Conservation (phyloP, 176 grass and related monocot genomes). For the Melocanna baccifera region DNA sequence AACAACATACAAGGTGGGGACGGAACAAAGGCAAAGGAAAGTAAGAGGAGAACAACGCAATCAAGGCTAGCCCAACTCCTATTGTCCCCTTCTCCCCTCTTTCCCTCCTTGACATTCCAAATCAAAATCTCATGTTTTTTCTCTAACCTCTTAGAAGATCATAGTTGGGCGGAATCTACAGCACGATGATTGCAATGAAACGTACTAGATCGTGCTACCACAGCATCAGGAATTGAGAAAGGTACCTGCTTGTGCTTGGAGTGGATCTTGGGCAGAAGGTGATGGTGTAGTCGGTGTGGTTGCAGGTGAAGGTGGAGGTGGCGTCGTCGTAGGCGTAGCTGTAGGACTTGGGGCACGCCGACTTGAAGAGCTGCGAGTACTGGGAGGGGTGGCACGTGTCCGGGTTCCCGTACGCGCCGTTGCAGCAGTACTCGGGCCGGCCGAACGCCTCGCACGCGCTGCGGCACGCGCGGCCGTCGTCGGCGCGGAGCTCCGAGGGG, state of each 20-base stretch:
- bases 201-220: not conserved
- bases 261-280: constrained; percentile 83
- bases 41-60: constrained; percentile 31
- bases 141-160: not conserved
- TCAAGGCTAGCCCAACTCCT: constrained; percentile 26
- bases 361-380: constrained; percentile 96
- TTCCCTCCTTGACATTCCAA: constrained; percentile 10
- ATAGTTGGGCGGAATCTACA: not conserved
- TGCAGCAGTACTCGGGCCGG: constrained; percentile 87
- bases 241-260: constrained; percentile 28
- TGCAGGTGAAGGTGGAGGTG: constrained; percentile 92
- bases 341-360: constrained; percentile 78
- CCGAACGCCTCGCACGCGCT: constrained; percentile 84
- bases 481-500: constrained; percentile 62
- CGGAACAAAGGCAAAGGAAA: constrained; percentile 48
- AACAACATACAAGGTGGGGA: constrained; percentile 42
- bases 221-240: not conserved
- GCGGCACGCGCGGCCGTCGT: constrained; percentile 57
- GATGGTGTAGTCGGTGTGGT: constrained; percentile 69
- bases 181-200: not conserved
- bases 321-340: constrained; percentile 98
- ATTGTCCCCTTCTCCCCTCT: not conserved
- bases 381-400: constrained; percentile 74
- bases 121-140: not conserved
- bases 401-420: constrained; percentile 67